Conservation (phyloP, 2,329 filamentous ascomycete genomes). For the Sarocladium strictum region DNA sequence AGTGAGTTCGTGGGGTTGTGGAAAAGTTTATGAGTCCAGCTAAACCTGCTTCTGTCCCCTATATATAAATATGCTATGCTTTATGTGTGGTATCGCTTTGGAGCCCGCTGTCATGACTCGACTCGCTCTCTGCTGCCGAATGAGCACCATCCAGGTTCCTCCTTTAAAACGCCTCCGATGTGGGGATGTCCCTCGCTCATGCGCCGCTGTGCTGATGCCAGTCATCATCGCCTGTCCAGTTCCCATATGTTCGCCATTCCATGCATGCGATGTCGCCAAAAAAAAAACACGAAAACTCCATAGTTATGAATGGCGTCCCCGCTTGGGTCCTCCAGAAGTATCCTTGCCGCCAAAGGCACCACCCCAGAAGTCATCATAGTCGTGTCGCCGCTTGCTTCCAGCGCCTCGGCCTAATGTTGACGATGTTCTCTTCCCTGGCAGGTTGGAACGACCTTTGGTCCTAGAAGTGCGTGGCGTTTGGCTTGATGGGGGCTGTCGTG, state of each 20-base stretch:
- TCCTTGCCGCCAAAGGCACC: conserved; percentile 61
- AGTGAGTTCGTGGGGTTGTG: background rate
- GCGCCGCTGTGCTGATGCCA: conserved; percentile 21
- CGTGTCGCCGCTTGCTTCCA: conserved; percentile 67
- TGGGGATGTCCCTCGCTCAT: background rate
- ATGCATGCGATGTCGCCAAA: background rate
- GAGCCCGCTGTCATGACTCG: conserved; percentile 1
- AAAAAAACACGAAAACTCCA: conserved; percentile 11
- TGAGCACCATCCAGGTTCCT: background rate
- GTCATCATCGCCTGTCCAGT: conserved; percentile 25
- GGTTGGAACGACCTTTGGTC: conserved; percentile 10
- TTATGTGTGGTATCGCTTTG: conserved; percentile 16
- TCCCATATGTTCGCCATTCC: conserved; percentile 1
- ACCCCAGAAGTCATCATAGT: conserved; percentile 71
- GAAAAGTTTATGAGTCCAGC: background rate
- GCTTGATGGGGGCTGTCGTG: conserved; percentile 26
- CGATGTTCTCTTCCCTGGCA: conserved; percentile 4
- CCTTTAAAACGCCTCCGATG: conserved; percentile 30
- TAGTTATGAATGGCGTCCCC: conserved; percentile 39
- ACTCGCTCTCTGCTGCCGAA: background rate
- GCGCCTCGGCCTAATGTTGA: conserved; percentile 51
- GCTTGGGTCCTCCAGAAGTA: conserved; percentile 44
- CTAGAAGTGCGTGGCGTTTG: conserved; percentile 11
- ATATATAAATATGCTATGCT: conserved; percentile 19
- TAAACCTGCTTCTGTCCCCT: background rate